Base-by-base conservation (phyloP, 257 asterid species). In the Ilex asprella region DNA sequence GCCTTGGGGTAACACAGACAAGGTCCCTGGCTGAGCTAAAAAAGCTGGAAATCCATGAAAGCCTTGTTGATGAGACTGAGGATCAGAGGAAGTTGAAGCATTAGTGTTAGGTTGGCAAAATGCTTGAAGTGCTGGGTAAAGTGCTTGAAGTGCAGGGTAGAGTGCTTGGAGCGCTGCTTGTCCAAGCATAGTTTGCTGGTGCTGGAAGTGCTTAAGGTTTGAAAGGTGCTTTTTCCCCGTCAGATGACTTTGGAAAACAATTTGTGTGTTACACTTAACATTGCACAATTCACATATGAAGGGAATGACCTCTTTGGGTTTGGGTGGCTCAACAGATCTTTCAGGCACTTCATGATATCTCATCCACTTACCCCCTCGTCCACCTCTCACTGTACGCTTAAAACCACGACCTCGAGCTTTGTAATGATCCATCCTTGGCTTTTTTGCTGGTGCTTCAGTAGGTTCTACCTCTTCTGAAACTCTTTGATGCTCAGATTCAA, bases 231-330 rank as follows among this genome's bases (percentile, higher is more conserved):
- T 85, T 76, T 73, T 82, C 65, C 93, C 93, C n/a, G 60, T 67
- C 82, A 85, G 62, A 71, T 85, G 93, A 39, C 82, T 75, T 55
- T 82, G 88, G 70, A 82, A 85, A 60, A 73, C 83, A 21, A 75
- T 75, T n/a, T 31, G 50, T 11, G 93, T 73, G 65, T 80, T 84
- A 62, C 92, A 84, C 61, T 69, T 79, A 2, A 79, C 82, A 5
- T 79, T 74, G 56, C 92, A 84, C 50, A 84, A 59, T 73, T 84
- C 92, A 30, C 92, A 84, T 43, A 79, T 77, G 62, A 84, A 70
- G 50, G 92, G 86, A 32, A 78, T 61, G 16, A 61, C 75, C 69
- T 75, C 78, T 74, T 75, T 78, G 41, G 88, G 82, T 72, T 75
- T 79, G 35, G 77, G 70, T 43, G 82, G 73, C 58, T 77, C 80